Evolutionary conservation across 768 basidiomycete genomes (phyloP).

Genomic region (Suillus clintonianus): DNA sequence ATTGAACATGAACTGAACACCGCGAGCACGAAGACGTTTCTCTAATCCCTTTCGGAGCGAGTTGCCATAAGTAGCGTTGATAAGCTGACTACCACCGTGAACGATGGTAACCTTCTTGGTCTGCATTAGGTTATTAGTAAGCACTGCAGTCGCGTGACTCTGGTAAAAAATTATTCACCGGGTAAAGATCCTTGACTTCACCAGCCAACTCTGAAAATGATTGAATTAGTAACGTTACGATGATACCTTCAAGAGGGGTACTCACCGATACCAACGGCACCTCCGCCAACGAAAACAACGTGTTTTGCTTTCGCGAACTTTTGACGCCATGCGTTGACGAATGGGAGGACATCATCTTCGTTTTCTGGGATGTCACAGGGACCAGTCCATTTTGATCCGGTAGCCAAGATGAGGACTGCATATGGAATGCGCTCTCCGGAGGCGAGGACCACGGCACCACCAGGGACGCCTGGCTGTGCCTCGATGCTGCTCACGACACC

Average conservation of each 20-base stretch:
- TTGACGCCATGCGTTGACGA: slow-evolving; percentile 33
- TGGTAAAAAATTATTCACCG: slow-evolving; percentile 27
- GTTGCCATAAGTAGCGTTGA: slow-evolving; percentile 57
- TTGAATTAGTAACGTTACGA: not conserved
- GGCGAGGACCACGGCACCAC: slow-evolving; percentile 53
- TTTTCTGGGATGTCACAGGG: slow-evolving; percentile 46
- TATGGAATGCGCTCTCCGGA: slow-evolving; percentile 53
- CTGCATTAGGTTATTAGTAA: slow-evolving; percentile 16
- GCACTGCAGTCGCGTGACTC: not conserved
- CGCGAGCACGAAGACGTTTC: slow-evolving; percentile 41
- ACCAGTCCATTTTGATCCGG: slow-evolving; percentile 58
- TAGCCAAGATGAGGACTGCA: slow-evolving; percentile 57
- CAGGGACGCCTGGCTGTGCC: slow-evolving; percentile 28
- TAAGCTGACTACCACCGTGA: slow-evolving; percentile 51
- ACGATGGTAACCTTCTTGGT: slow-evolving; percentile 59
- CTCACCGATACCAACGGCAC: slow-evolving; percentile 54
- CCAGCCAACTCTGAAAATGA: slow-evolving; percentile 42
- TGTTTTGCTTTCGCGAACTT: slow-evolving; percentile 37
- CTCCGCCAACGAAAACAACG: slow-evolving; percentile 58
- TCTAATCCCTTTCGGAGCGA: slow-evolving; percentile 53
- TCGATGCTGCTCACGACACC: slow-evolving; percentile 44
- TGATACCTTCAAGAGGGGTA: not conserved
- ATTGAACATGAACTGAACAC: slow-evolving; percentile 51
- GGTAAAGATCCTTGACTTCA: slow-evolving; percentile 44
- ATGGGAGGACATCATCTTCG: slow-evolving; percentile 26